These are phyloP conservation scores for Hymenoscyphus scutula DNA, from an alignment of 2,329 filamentous ascomycete species.

Conservation along the genomic window DNA sequence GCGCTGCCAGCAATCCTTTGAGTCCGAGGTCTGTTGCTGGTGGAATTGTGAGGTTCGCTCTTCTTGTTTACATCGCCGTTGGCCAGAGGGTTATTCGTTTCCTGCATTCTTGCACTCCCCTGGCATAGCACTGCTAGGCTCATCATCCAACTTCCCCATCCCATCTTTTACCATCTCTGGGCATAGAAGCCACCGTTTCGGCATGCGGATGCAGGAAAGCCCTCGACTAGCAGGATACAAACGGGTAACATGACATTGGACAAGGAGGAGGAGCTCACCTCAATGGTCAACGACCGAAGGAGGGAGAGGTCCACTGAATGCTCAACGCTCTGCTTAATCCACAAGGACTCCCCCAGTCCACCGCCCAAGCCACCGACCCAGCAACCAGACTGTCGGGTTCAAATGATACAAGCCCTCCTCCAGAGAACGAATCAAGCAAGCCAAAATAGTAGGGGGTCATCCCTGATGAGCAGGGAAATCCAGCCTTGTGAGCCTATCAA, in stretches of 20 bases:
- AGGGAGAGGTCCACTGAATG: not conserved
- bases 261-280: not conserved
- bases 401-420: not conserved
- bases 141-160: not conserved
- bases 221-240: not conserved
- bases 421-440: slow-evolving; percentile 7
- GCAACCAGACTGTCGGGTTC: slow-evolving; percentile 5
- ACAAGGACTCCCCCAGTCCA: not conserved
- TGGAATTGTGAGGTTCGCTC: too few relatives aligned
- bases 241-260: not conserved
- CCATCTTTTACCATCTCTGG: not conserved
- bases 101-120: too few relatives aligned
- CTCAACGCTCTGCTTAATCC: not conserved
- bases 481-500: slow-evolving; percentile 8
- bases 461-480: not conserved
- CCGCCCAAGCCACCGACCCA: slow-evolving; percentile 3
- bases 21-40: not conserved
- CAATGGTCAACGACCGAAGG: not conserved
- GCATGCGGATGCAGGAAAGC: not conserved
- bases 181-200: not conserved
- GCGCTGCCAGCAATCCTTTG: not conserved
- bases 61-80: not conserved
- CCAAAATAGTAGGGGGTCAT: not conserved
- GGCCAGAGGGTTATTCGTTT: not conserved
- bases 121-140: not conserved